A percentile compares a stretch with the other conserved stretches of the same genome.
Conservation (phyloP, 441 rosid genomes). For the Arabidopsis hybrid region DNA sequence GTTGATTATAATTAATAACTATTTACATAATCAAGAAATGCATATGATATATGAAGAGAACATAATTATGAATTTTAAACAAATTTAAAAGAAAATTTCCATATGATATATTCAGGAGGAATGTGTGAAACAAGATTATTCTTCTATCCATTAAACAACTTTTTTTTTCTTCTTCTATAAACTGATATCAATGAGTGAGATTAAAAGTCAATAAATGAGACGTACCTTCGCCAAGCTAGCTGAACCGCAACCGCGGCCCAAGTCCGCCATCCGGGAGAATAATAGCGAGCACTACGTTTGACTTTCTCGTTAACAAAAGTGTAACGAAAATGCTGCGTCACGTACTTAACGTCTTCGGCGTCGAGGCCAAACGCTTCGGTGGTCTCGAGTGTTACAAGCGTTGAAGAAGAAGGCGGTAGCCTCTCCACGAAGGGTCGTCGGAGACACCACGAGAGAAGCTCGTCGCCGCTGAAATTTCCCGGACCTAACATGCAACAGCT, state of each 20-base stretch:
- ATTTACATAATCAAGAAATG: neutral
- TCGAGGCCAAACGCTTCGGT: constrained; percentile 93
- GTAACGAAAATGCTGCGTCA: constrained; percentile 93
- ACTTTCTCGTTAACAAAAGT: constrained; percentile 90
- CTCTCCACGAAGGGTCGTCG: constrained; percentile 86
- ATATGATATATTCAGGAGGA: too few relatives aligned
- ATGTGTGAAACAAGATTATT: neutral
- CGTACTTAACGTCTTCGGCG: constrained; percentile 88
- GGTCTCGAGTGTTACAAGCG: constrained; percentile 83
- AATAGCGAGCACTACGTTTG: constrained; percentile 91
- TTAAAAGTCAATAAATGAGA: neutral
- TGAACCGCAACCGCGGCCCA: constrained; percentile 97
- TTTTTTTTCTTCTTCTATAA: too few relatives aligned
- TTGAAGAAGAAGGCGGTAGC: constrained; percentile 83
- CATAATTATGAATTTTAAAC: too few relatives aligned
- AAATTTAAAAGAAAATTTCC: too few relatives aligned
- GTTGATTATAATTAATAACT: neutral
- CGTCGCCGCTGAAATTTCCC: constrained; percentile 95
- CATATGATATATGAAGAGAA: too few relatives aligned
- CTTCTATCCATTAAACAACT: too few relatives aligned
- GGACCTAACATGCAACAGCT: constrained; percentile 98
- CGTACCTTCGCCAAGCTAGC: constrained; percentile 84
- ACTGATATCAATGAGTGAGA: too few relatives aligned
- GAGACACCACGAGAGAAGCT: constrained; percentile 95
- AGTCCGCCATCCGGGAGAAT: constrained; percentile 98